Percentiles rank a stretch among this genome's conserved stretches.
These are phyloP conservation scores for Pseudogymnoascus destructans DNA, from an alignment of 2,329 filamentous ascomycete genomes.

Conservation along the genomic window DNA sequence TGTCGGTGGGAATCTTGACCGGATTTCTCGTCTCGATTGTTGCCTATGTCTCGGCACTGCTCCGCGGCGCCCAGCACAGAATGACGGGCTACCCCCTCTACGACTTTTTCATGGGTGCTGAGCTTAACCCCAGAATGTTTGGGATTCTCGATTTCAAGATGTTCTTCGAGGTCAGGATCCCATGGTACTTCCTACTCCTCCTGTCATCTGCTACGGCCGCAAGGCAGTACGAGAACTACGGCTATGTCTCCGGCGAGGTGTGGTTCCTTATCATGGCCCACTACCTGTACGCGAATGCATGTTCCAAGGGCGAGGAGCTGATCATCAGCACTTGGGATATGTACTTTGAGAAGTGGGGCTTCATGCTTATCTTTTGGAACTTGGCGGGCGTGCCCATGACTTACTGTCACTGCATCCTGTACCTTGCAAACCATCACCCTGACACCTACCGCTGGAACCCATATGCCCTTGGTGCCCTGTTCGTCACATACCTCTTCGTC, in stretches of 20 bases:
- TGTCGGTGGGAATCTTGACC: constrained; percentile 85
- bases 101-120: constrained; percentile 85
- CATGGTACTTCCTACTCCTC: constrained; percentile 82
- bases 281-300: constrained; percentile 85
- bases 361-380: constrained; percentile 98
- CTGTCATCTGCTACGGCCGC: constrained; percentile 63
- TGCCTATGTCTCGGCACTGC: constrained; percentile 75
- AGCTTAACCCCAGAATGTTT: constrained; percentile 77
- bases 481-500: constrained; percentile 59
- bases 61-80: constrained; percentile 71
- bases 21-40: constrained; percentile 72
- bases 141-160: constrained; percentile 82
- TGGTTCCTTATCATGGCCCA: constrained; percentile 77
- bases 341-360: constrained; percentile 94
- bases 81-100: constrained; percentile 78
- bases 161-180: constrained; percentile 88
- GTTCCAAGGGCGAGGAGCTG: constrained; percentile 81
- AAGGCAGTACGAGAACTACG: constrained; percentile 72
- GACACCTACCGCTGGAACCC: constrained; percentile 65
- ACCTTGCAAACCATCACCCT: constrained; percentile 72
- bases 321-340: constrained; percentile 90
- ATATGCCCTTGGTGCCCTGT: constrained; percentile 51
- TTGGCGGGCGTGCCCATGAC: constrained; percentile 79
- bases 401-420: constrained; percentile 90
- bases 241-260: constrained; percentile 77